These are phyloP conservation scores for Microbotryum violaceum DNA, from an alignment of 1,284 basidiomycete species.

Conservation along the genomic window DNA sequence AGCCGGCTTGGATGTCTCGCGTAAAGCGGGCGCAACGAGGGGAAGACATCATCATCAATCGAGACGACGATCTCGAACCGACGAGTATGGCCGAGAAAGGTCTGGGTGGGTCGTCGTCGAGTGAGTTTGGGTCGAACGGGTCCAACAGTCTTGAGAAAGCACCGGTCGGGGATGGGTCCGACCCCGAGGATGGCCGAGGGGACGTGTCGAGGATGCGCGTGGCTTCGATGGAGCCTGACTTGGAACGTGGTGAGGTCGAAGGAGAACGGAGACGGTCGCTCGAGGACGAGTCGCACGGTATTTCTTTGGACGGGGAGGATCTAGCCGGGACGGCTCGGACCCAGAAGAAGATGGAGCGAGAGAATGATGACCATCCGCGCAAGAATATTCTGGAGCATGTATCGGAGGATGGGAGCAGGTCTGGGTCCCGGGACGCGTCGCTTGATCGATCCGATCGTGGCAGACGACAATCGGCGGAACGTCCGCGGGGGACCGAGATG, in stretches of 20 bases:
- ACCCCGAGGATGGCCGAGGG: slow-evolving; percentile 1
- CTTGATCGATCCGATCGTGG: background rate
- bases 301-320: slow-evolving; percentile 3
- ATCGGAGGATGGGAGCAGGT: slow-evolving; percentile 12
- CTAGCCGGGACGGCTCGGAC: slow-evolving; percentile 8
- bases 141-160: slow-evolving; percentile 7
- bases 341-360: slow-evolving; percentile 4
- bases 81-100: slow-evolving; percentile 21
- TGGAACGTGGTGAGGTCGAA: background rate
- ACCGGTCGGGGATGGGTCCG: background rate
- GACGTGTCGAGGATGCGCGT: background rate
- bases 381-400: slow-evolving; percentile 19
- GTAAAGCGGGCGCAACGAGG: slow-evolving; percentile 57
- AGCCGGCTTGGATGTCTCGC: slow-evolving; percentile 68
- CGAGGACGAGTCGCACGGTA: background rate
- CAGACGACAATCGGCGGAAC: slow-evolving; percentile 6
- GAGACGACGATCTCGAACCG: slow-evolving; percentile 48
- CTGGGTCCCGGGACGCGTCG: background rate
- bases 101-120: background rate
- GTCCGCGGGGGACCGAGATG: background rate
- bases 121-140: slow-evolving; percentile 1
- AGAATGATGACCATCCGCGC: slow-evolving; percentile 25
- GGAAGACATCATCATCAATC: slow-evolving; percentile 72
- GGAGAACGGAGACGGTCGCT: background rate
- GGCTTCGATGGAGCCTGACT: background rate